Evolutionary conservation across 176 grass and related monocot genomes (phyloP), one percentile per base, ranked within the genome.

Genomic region (Phoenix roebelenii): DNA sequence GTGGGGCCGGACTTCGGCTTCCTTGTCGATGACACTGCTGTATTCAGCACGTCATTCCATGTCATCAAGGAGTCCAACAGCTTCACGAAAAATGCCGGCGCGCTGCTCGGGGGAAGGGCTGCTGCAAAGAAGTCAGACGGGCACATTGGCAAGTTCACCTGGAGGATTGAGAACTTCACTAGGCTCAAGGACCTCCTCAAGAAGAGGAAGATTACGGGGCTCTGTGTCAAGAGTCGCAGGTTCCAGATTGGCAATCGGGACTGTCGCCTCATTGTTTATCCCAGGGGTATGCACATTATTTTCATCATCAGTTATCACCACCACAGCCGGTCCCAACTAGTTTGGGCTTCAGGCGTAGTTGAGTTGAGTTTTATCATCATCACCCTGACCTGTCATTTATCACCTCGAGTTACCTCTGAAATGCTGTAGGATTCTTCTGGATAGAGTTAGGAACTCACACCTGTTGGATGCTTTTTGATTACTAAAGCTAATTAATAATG

Each of bases 221-320:
- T 88, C 50, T 92, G 84, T 74, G 91, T 98, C 69, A 98, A 98
- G 74, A 92, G 93, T 76, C 84, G 77, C 32, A 86, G 69, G 63
- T 98, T 98, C 74, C 93, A 92, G 79, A 83, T 92, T 51, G 93
- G 93, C 22, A 85, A 84, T 57, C 75, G 93, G 44, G 93, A 98
- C 59, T 98, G 93, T 63, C 78, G 93, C 58, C 93, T 98, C 64
- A 98, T 98, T 83, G 78, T 98, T 65, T 98, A 98, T 85, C 93
- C 93, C 72, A 83, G 93, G 51, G 93, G 93, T 97, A 87, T 80
- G 73, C 15, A 39, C 53, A 57, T 70, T 56, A 35, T 19, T 10
- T 15, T 30, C 44, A 67, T 57, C 16, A 5, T 55, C 50, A 54
- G 35, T 39, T 64, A 39, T 71, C n/a, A 48, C 24, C 22, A 58